Evolutionary conservation across 2,329 filamentous ascomycete species (phyloP).

Genomic region (Septoria linicola): DNA sequence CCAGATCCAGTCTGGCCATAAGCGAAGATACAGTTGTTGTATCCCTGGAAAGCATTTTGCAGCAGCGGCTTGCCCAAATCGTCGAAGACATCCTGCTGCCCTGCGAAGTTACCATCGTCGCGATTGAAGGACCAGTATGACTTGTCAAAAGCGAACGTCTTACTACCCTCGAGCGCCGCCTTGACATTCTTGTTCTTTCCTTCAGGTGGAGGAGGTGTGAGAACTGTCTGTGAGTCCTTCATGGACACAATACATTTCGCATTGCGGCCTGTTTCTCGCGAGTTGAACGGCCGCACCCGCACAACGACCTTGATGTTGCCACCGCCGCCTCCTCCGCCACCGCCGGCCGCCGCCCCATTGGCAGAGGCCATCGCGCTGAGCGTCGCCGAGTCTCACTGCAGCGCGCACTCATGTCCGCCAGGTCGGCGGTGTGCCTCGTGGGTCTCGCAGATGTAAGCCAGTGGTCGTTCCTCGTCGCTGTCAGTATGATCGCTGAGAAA

Average conservation of each 20-base stretch:
- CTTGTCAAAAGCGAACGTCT: conserved; percentile 91
- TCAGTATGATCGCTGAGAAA: no score
- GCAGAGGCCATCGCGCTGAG: conserved; percentile 29
- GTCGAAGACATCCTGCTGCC: conserved; percentile 82
- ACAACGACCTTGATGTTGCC: conserved; percentile 99
- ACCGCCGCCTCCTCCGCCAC: conserved; percentile 58
- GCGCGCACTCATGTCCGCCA: conserved; percentile 10
- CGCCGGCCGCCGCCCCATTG: conserved; percentile 53
- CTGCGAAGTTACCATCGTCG: conserved; percentile 76
- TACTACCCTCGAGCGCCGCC: conserved; percentile 62
- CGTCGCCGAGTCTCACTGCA: conserved; percentile 4
- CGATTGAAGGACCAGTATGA: conserved; percentile 98
- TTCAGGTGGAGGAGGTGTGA: conserved; percentile 67
- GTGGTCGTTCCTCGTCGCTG: neutral
- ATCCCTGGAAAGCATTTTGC: conserved; percentile 97
- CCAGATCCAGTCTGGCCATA: conserved; percentile 98
- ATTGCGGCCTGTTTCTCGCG: conserved; percentile 75
- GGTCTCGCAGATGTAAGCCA: neutral
- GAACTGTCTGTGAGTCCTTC: conserved; percentile 87
- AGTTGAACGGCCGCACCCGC: conserved; percentile 91
- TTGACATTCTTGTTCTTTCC: conserved; percentile 66
- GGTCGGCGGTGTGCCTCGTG: neutral
- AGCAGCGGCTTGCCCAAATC: conserved; percentile 87
- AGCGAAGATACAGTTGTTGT: conserved; percentile 99
- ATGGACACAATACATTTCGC: conserved; percentile 98